Conservation (phyloP, 345 rosid genomes). For the Leavenworthia alabamica region DNA sequence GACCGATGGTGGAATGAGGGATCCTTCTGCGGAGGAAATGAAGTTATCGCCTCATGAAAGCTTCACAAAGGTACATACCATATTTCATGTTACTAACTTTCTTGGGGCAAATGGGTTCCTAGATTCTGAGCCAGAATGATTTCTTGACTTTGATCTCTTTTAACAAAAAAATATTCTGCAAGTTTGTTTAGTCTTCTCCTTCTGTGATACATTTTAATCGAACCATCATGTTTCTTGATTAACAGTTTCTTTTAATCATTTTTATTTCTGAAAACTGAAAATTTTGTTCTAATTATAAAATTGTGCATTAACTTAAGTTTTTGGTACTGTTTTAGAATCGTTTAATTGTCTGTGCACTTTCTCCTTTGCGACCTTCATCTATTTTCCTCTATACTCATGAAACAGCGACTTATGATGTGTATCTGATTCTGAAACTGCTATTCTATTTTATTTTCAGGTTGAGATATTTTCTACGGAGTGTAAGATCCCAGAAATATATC, state of each 20-base stretch:
- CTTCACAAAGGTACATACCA: constrained; percentile 36
- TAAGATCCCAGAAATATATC: constrained; percentile 26
- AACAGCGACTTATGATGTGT: neutral
- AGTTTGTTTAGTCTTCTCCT: no score
- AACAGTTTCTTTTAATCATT: no score
- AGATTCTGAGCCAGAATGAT: neutral
- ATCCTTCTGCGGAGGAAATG: constrained; percentile 43
- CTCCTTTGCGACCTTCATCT: neutral
- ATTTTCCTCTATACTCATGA: neutral
- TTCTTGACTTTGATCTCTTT: no score
- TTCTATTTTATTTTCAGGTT: constrained; percentile 35
- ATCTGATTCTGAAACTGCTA: neutral
- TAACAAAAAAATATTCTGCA: no score
- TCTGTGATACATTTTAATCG: no score
- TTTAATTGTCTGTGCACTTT: neutral
- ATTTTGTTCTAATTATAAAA: neutral
- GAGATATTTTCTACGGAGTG: constrained; percentile 41
- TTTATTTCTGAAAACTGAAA: no score
- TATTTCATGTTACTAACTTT: neutral
- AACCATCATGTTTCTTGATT: no score
- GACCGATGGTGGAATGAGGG: constrained; percentile 56
- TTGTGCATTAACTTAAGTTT: neutral
- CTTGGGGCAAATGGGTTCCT: neutral
- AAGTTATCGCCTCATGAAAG: constrained; percentile 51
- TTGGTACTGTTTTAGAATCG: neutral